A percentile compares a stretch with the other conserved stretches of the same genome.
Evolutionary conservation across 1,284 basidiomycete species (phyloP).

Genomic region (Malassezia cuniculi): DNA sequence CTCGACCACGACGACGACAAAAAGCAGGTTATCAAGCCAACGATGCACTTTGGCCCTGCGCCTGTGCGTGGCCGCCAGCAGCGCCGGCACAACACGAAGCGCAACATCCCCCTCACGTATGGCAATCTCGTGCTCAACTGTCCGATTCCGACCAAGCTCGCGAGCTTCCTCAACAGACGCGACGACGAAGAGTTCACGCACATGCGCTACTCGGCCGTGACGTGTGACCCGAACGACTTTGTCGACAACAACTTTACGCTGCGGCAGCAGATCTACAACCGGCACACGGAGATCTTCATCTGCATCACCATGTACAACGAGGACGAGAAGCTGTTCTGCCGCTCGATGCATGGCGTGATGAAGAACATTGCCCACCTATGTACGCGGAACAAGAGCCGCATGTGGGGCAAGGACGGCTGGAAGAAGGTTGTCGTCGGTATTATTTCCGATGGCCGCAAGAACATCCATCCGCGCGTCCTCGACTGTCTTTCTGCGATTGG

Average conservation of each 20-base stretch:
- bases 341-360: slow-evolving; percentile 43
- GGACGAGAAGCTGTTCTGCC: slow-evolving; percentile 30
- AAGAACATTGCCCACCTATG: slow-evolving; percentile 54
- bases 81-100: slow-evolving; percentile 46
- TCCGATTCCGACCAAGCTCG: slow-evolving; percentile 34
- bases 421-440: slow-evolving; percentile 71
- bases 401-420: slow-evolving; percentile 93
- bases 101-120: slow-evolving; percentile 40
- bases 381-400: slow-evolving; percentile 68
- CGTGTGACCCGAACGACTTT: slow-evolving; percentile 23
- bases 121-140: slow-evolving; percentile 44
- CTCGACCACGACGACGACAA: background rate
- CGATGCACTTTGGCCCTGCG: slow-evolving; percentile 41
- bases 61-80: slow-evolving; percentile 35
- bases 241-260: slow-evolving; percentile 32
- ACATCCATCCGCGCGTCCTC: slow-evolving; percentile 83
- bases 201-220: slow-evolving; percentile 27
- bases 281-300: slow-evolving; percentile 42
- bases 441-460: slow-evolving; percentile 82
- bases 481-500: slow-evolving; percentile 73
- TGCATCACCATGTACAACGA: slow-evolving; percentile 43
- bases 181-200: slow-evolving; percentile 52
- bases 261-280: slow-evolving; percentile 37
- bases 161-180: slow-evolving; percentile 58
- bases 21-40: slow-evolving; percentile 2